Percentiles rank a stretch among this genome's conserved stretches.
These are phyloP conservation scores for Penicillium sp. DNA, from an alignment of 2,329 filamentous ascomycete genomes.

Conservation along the genomic window DNA sequence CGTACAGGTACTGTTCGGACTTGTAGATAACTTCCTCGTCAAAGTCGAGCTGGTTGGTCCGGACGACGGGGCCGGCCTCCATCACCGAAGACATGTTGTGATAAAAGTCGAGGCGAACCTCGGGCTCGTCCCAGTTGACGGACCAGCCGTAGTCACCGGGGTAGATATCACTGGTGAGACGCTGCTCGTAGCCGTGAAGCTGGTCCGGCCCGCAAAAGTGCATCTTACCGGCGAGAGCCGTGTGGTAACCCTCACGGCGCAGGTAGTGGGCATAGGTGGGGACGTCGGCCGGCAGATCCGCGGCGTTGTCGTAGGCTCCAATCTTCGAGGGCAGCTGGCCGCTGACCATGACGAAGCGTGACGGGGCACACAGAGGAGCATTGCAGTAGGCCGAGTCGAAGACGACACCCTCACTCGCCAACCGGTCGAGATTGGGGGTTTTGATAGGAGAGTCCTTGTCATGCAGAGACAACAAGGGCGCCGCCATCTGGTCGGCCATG, in stretches of 20 bases:
- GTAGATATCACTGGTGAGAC: conserved; percentile 92
- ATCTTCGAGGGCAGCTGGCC: conserved; percentile 89
- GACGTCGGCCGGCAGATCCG: conserved; percentile 74
- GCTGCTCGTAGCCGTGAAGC: conserved; percentile 86
- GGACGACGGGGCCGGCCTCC: conserved; percentile 80
- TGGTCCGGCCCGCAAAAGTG: conserved; percentile 89
- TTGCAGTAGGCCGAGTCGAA: conserved; percentile 95
- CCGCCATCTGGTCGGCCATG: conserved; percentile 94
- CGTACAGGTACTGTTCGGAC: conserved; percentile 82
- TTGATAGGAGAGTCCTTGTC: conserved; percentile 84
- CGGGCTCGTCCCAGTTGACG: conserved; percentile 89
- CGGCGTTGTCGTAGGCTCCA: conserved; percentile 85
- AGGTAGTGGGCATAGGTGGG: conserved; percentile 93
- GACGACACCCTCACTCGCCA: conserved; percentile 76
- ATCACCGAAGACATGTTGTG: conserved; percentile 93
- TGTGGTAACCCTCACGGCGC: conserved; percentile 79
- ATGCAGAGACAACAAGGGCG: conserved; percentile 86
- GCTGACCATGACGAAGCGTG: conserved; percentile 90
- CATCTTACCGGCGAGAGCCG: conserved; percentile 91
- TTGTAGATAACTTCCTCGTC: conserved; percentile 95
- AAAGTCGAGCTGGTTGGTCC: conserved; percentile 92
- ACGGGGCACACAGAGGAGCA: conserved; percentile 85
- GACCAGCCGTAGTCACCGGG: conserved; percentile 92
- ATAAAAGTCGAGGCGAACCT: conserved; percentile 78
- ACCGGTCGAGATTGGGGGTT: conserved; percentile 80